Evolutionary conservation across 148 eudicot species (phyloP).

Genomic region (Vaccinium corymbosum): DNA sequence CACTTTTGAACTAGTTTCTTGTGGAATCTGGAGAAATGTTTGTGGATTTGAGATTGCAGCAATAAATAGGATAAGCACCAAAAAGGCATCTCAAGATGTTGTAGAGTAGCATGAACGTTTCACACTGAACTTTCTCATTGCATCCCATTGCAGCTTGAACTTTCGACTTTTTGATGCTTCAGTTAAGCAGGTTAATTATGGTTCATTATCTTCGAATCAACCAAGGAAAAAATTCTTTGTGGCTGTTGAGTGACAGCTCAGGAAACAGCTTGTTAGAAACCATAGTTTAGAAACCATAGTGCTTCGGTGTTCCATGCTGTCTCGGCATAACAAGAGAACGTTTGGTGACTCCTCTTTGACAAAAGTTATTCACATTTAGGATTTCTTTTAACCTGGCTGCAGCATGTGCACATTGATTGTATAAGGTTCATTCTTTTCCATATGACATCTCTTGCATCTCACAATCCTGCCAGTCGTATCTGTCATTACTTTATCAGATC

Average conservation of each 20-base stretch:
- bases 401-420: not conserved
- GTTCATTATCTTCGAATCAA: not conserved
- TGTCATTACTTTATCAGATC: not conserved
- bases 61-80: not conserved
- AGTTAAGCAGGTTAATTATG: not conserved
- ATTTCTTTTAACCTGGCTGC: not conserved
- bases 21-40: not conserved
- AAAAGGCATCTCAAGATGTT: not conserved
- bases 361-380: conserved; percentile 3
- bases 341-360: not conserved
- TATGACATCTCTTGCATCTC: not conserved
- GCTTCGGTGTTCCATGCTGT: not conserved
- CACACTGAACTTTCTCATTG: not conserved
- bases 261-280: not conserved
- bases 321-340: not conserved
- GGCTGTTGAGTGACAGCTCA: not conserved
- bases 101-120: not conserved
- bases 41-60: not conserved
- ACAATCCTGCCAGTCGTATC: not conserved
- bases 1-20: not conserved
- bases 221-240: not conserved
- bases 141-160: not conserved
- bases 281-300: not conserved
- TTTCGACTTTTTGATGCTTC: conserved; percentile 2
- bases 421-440: not conserved